These are phyloP conservation scores for Cyclotella kingstonii DNA, from an alignment of 108 stramenopile genomes.

Conservation along the genomic window DNA sequence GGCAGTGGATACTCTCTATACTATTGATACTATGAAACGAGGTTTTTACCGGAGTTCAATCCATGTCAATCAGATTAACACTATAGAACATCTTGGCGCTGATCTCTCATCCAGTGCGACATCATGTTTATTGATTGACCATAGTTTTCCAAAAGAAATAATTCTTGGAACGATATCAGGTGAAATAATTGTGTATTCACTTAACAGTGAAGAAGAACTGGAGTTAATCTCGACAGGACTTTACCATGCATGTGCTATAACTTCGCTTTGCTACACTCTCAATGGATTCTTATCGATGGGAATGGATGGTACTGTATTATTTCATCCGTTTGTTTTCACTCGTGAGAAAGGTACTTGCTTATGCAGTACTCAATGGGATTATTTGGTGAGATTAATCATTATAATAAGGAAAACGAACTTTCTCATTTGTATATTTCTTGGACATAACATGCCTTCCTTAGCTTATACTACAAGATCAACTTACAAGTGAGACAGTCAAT, in stretches of 20 bases:
- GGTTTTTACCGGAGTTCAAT: background rate
- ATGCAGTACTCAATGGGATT: conserved; percentile 10
- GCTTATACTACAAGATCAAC: no score
- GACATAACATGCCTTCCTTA: no score
- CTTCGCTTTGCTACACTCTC: background rate
- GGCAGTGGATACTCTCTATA: background rate
- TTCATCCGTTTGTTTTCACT: background rate
- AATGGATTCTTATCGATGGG: background rate
- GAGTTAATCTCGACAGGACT: background rate
- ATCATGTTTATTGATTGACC: background rate
- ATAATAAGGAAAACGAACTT: no score
- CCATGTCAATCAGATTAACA: no score
- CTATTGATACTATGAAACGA: background rate
- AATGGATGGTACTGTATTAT: background rate
- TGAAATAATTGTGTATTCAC: background rate
- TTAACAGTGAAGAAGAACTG: background rate
- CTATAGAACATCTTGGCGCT: background rate
- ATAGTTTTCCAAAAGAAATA: background rate
- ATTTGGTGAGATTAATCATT: conserved; percentile 12
- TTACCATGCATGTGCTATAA: background rate
- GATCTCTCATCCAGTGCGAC: background rate
- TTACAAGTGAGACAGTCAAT: no score
- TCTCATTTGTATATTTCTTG: no score
- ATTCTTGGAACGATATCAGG: conserved; percentile 2
- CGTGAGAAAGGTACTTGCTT: background rate